phyloP scores from a whole-genome alignment of 768 basidiomycete genomes.

The Russula virescens region DNA sequence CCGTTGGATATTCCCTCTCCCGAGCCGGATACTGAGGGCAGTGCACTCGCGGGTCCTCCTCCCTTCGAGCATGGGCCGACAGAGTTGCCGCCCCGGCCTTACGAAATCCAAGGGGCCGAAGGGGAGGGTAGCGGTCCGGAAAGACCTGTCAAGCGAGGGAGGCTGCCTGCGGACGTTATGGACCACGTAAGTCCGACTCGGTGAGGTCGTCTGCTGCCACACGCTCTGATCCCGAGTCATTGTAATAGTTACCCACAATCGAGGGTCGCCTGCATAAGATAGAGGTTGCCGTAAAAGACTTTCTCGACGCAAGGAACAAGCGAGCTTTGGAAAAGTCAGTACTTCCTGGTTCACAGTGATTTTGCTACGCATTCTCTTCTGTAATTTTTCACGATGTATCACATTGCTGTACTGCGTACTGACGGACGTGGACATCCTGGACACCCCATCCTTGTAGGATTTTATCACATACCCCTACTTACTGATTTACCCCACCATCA shows the following conservation, averaged over 20 bases:
- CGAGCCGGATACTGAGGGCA: conserved; percentile 10
- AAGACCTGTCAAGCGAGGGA: conserved; percentile 12
- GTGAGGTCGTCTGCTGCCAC: neutral
- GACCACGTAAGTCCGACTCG: conserved; percentile 13
- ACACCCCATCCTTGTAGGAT: conserved; percentile 13
- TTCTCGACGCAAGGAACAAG: conserved; percentile 19
- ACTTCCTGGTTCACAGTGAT: conserved; percentile 10
- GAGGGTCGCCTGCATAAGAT: conserved; percentile 21
- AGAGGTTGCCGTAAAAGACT: conserved; percentile 17
- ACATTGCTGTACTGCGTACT: conserved; percentile 15
- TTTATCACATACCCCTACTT: conserved; percentile 12
- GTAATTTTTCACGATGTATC: conserved; percentile 14
- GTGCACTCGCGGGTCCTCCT: conserved; percentile 12
- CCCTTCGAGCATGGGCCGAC: conserved; percentile 22
- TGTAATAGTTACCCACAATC: conserved; percentile 15
- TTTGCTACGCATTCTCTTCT: neutral
- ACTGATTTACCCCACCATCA: conserved; percentile 6
- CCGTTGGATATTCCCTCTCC: conserved; percentile 22
- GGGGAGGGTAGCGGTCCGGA: conserved; percentile 7
- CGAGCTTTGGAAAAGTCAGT: conserved; percentile 22
- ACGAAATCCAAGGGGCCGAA: neutral
- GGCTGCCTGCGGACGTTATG: conserved; percentile 20
- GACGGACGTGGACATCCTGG: conserved; percentile 3
- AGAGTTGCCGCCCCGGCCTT: conserved; percentile 20
- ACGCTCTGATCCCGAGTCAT: neutral